Evolutionary conservation across 305 asterid species (phyloP).

Genomic region (Solanum hybrid): DNA sequence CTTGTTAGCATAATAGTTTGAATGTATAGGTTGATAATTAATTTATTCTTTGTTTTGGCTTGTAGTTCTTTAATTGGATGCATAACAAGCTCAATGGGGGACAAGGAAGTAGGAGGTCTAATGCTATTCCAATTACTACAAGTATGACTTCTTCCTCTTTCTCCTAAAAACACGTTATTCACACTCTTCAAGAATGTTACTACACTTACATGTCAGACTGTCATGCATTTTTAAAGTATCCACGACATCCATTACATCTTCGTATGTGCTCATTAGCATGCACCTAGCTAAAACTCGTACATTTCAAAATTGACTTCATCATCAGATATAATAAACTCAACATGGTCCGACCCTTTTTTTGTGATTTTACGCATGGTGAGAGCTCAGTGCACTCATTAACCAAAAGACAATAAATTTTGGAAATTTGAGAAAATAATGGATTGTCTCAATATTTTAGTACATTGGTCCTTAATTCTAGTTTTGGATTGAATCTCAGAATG

Average conservation of each 20-base stretch:
- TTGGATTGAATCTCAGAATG: background rate
- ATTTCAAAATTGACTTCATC: background rate
- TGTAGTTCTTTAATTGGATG: slow-evolving; percentile 84
- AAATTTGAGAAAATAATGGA: background rate
- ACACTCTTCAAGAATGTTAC: background rate
- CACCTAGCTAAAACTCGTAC: background rate
- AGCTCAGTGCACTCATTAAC: background rate
- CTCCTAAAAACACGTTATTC: background rate
- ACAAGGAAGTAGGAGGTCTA: slow-evolving; percentile 24
- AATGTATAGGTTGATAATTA: background rate
- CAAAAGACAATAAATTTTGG: background rate
- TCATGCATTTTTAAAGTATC: background rate
- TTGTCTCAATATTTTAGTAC: background rate
- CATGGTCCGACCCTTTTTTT: background rate
- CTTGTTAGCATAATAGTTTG: background rate
- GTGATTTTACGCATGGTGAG: background rate
- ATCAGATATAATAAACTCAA: background rate
- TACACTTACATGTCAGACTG: background rate
- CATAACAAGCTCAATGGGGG: slow-evolving; percentile 63
- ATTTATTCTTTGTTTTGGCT: background rate
- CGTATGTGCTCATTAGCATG: background rate
- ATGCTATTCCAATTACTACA: slow-evolving; percentile 16
- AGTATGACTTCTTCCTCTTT: slow-evolving; percentile 19
- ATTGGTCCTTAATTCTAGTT: background rate
- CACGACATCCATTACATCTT: background rate